Base-by-base conservation (phyloP, 805 yeast genomes). In the Candida quercuum region DNA sequence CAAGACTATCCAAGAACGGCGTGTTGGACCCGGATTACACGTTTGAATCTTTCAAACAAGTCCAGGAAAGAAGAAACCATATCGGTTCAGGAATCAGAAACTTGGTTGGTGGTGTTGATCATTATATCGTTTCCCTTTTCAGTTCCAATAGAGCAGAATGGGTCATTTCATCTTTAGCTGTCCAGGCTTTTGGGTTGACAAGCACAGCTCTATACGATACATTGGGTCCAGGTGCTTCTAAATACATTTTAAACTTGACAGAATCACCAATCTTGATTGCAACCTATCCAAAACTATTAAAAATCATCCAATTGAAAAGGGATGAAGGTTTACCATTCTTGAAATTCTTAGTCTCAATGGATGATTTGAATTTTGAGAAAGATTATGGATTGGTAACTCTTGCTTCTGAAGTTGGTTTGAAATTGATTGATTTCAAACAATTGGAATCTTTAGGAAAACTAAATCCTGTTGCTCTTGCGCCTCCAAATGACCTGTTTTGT, bases 91-190 rank as follows among this genome's bases (percentile, higher is more conserved):
- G 87, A 9, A 43, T 75, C 16, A 52, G 66, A 42, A 57, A 67
- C 5, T 36, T 47, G 21, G 43, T 48, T 23, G 43, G 46, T n/a
- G 29, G 43, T n/a, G 40, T 49, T 2, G 58, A 61, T 18, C 59
- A 62, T 36, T 78, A 75, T 46, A 60, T 76, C 22, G 71, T 79
- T 22, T 61, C 81, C 3, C 48, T 81, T 6, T 72, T 74, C 50
- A 68, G 82, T 15, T 61, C 67, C 28, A 81, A 81, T 52, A 61
- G 79, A 35, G 61, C 69, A 11, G 86, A 82, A 58, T 83, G 93
- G 93, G 62, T 67, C 14, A 49, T 81, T 12, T 58, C 82, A 17
- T 87, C 81, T 51, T 54, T 81, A 48, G 85, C 87, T 1, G 76
- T 83, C 49, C 67, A 66, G 27, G 67, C 75, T 15, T 76, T 72